These are phyloP conservation scores for Hypoxylon sp. DNA, from an alignment of 2,329 filamentous ascomycete species.

Conservation along the genomic window DNA sequence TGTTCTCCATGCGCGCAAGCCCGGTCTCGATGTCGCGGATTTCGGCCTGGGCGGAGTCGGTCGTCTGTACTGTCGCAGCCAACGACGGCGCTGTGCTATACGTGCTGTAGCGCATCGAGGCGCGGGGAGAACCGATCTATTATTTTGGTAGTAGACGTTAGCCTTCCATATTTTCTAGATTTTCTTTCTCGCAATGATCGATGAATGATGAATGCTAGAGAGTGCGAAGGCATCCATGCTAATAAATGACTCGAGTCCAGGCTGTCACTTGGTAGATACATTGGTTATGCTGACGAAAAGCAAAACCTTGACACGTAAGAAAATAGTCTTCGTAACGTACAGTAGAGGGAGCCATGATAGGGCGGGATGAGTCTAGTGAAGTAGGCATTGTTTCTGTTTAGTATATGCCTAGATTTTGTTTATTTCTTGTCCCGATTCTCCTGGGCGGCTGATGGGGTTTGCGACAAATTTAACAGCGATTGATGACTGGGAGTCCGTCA, in stretches of 20 bases:
- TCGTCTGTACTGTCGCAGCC: conserved; percentile 68
- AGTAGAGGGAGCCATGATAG: conserved; percentile 72
- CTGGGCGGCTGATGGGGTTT: conserved; percentile 18
- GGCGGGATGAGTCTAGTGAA: conserved; percentile 72
- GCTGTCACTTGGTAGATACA: background rate
- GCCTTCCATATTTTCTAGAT: conserved; percentile 11
- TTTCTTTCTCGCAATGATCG: background rate
- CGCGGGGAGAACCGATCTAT: conserved; percentile 60
- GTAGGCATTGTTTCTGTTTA: conserved; percentile 63
- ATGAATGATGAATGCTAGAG: conserved; percentile 2
- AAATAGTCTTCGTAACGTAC: conserved; percentile 61
- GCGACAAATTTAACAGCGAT: conserved; percentile 37
- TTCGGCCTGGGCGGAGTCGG: conserved; percentile 70
- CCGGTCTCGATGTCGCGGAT: conserved; percentile 81
- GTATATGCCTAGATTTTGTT: conserved; percentile 12
- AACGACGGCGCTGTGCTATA: conserved; percentile 74
- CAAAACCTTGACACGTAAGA: conserved; percentile 4
- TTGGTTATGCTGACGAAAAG: conserved; percentile 24
- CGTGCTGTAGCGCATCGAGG: conserved; percentile 71
- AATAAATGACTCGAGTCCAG: background rate
- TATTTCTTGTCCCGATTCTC: conserved; percentile 15
- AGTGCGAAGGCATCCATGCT: conserved; percentile 10
- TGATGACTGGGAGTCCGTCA: conserved; percentile 32
- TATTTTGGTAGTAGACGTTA: conserved; percentile 22
- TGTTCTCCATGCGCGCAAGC: conserved; percentile 91